Conservation (phyloP, 179 eudicot species). For the Silene coronaria region DNA sequence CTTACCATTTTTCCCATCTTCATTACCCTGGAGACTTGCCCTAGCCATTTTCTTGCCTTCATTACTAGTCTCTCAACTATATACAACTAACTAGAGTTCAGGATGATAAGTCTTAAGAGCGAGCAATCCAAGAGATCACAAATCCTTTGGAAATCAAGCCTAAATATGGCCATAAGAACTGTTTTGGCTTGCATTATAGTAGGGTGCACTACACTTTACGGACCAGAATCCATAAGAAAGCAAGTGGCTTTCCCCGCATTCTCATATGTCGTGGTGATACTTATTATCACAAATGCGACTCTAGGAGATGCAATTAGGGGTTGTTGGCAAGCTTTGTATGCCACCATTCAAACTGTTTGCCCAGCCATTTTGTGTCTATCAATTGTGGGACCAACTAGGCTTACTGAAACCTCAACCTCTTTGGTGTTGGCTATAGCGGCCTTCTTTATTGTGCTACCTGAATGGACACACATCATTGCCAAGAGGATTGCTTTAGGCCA, state of each 20-base stretch:
- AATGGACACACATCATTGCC: conserved; percentile 43
- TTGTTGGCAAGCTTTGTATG: conserved; percentile 46
- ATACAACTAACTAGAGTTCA: background rate
- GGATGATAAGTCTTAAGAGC: conserved; percentile 4
- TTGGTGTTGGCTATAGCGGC: conserved; percentile 38
- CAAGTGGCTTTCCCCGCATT: conserved; percentile 51
- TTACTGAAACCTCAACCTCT: conserved; percentile 38
- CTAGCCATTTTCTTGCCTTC: background rate
- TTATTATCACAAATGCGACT: conserved; percentile 50
- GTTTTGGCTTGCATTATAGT: conserved; percentile 59
- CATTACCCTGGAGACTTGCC: conserved; percentile 13
- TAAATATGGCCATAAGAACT: conserved; percentile 48
- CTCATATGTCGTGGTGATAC: conserved; percentile 56
- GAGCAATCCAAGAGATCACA: conserved; percentile 29
- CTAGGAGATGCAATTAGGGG: conserved; percentile 55
- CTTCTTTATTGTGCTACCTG: conserved; percentile 51
- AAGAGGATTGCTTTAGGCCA: conserved; percentile 73
- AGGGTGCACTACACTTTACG: conserved; percentile 43
- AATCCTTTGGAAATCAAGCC: conserved; percentile 40
- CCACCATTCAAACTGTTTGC: conserved; percentile 42
- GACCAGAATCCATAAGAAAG: conserved; percentile 32
- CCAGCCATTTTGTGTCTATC: conserved; percentile 56
- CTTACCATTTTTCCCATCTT: conserved; percentile 10
- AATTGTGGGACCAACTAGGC: conserved; percentile 46
- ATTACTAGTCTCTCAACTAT: background rate